Base-by-base conservation (phyloP, 148 eudicot genomes). In the Polygonum aviculare region DNA sequence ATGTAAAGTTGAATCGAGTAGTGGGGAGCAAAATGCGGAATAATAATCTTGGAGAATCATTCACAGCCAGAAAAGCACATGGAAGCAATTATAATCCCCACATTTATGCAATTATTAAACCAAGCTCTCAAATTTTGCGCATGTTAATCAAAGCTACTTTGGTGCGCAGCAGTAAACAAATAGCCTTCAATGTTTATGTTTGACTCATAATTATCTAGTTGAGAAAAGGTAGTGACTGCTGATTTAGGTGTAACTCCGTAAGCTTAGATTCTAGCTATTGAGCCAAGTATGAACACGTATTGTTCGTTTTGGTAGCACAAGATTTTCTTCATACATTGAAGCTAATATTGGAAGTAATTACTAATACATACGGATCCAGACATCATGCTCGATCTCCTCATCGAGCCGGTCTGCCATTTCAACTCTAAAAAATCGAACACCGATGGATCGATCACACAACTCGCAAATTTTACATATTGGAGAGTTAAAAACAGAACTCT, bases 381-480 rank as follows among this genome's bases (percentile, higher is more conserved):
- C 69, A 62, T 21, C 69, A 62, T 62, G 69, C 69, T 62, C 69
- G 69, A 62, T 62, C 69, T 21, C 69, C 12, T 62, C 15, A 15
- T 21, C 69, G 69, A 62, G 69, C 69, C 69, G 69, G 69, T 62
- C 69, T 62, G 69, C 69, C 69, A 12, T 62, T 62, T 62, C 33
- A 22, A 62, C 38, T 22, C 33, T 62, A 62, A 21, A 62, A 62
- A 22, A 1, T 62, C 69, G 8, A 22, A 22, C 9, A 41, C 45
- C 33, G 18, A 16, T 3, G 0, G 36, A 33, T 15, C 12, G 38
- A 21, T 62, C 38, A 62, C 69, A 21, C 69, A 21, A 67, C 2
- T 40, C 15, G 40, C 72, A 33, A 12, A 67, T 67, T 67, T 33
- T 11, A 67, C 15, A 67, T 12, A 18, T 33, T 33, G 44, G 72